Base-by-base conservation (phyloP, 2,329 filamentous ascomycete genomes). In the Keithomyces neogunnii region DNA sequence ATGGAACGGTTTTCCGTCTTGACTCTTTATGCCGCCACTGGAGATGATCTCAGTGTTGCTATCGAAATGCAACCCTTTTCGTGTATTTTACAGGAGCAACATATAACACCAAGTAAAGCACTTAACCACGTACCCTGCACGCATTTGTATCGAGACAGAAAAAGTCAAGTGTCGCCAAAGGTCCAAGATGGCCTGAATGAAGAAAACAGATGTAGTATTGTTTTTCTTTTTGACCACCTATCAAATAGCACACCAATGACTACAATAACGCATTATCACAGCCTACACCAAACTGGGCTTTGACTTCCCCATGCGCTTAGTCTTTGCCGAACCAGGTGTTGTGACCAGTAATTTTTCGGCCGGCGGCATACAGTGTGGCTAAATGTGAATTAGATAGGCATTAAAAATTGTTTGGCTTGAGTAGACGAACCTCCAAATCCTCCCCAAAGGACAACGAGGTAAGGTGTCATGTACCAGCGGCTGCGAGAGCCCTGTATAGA, bases 321-420 rank as follows among this genome's bases (percentile, higher is more conserved):
- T 72, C 64, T 69, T 80, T 76, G 65, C 76, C 72, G 63, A 82
- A 88, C 83, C 84, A 90, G 56, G 84, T 88, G 80, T 89, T 91
- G 78, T 91, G 81, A 63, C 88, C 88, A 56, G 84, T 66, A 57
- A 87, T 73, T 74, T 87, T 82, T 67, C 88, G 85, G 68, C 77
- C 73, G 74, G 86, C 84, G 74, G 84, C 85, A 75, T 87, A 92
- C 71, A 88, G 73, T 59, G 72, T 66, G 50, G 71, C 79, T 82
- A 57, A 28, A 30, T 19, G 3, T 30, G n/a, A 10, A 10, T 52
- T 33, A 50, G 51, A 13, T 31, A 32, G 33, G n/a, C 29, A 36
- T 29, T 13, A 3, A 29, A 2, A 38, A 35, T 6, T 40, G 5
- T 54, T 42, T 13, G 5, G 52, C 45, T 48, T 38, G 29, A 48